Conservation (phyloP, 331 rosid genomes). For the Quercus phellos region DNA sequence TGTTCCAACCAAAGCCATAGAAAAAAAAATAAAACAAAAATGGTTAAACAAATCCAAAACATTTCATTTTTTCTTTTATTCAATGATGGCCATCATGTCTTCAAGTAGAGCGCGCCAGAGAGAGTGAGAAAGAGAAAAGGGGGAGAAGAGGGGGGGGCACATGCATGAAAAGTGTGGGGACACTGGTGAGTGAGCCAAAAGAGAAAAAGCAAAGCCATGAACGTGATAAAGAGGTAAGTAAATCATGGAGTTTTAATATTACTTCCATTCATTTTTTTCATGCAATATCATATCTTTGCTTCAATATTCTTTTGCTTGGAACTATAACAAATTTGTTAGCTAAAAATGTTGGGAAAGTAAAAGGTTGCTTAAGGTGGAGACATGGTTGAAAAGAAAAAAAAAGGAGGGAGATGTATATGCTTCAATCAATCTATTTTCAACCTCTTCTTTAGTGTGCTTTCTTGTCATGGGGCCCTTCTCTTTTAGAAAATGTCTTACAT, state of each 20-base stretch:
- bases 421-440: constrained; percentile 30
- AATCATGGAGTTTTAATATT: not conserved
- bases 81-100: not conserved
- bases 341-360: constrained; percentile 28
- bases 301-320: constrained; percentile 16
- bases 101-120: not conserved
- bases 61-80: not conserved
- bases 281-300: not conserved
- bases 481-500: constrained; percentile 60
- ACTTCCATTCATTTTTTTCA: constrained; percentile 3
- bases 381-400: constrained; percentile 12
- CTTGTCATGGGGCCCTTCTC: constrained; percentile 49
- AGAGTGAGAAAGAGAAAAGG: not conserved
- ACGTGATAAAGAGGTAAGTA: constrained; percentile 18
- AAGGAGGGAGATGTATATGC: not conserved
- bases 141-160: not conserved
- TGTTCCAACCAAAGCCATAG: not conserved
- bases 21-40: not conserved
- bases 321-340: constrained; percentile 14
- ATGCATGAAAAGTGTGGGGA: constrained; percentile 32
- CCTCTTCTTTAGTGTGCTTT: constrained; percentile 50
- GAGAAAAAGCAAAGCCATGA: constrained; percentile 10
- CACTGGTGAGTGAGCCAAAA: constrained; percentile 25
- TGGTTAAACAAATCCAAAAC: not conserved
- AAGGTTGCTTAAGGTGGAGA: constrained; percentile 48